phyloP scores from a whole-genome alignment of 2,329 filamentous ascomycete species.

The Berkeleyomyces basicola region DNA sequence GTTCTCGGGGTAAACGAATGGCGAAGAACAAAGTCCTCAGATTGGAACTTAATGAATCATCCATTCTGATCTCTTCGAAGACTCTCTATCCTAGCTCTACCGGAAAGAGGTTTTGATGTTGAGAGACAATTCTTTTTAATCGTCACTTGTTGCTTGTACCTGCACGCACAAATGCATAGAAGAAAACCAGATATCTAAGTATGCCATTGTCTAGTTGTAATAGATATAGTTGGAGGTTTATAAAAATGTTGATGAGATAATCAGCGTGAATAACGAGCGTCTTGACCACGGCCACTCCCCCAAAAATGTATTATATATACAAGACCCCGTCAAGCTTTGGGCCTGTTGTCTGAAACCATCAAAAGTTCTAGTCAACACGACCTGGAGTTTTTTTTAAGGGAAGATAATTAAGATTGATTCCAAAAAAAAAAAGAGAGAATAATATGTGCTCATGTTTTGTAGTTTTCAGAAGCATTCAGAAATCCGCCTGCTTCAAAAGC shows the following conservation, averaged over 20 bases:
- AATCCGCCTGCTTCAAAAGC: not conserved
- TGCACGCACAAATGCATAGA: not conserved
- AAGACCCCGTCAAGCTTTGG: not conserved
- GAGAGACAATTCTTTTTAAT: conserved; percentile 41
- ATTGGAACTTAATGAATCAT: conserved; percentile 31
- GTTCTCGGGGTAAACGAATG: conserved; percentile 86
- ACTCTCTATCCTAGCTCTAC: conserved; percentile 48
- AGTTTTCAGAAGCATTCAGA: not conserved
- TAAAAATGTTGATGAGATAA: conserved; percentile 7
- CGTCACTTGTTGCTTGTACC: not conserved
- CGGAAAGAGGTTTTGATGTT: conserved; percentile 71
- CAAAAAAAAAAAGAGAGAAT: not conserved
- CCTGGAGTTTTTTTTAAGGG: not conserved
- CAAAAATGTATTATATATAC: not conserved
- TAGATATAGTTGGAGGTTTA: not conserved
- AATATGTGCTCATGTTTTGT: not conserved
- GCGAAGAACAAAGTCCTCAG: conserved; percentile 54
- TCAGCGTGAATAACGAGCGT: not conserved
- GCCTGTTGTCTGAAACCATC: not conserved
- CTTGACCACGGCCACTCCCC: not conserved
- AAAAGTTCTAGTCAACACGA: not conserved
- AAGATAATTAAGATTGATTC: not conserved
- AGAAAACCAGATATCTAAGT: conserved; percentile 1
- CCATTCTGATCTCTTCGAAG: conserved; percentile 55
- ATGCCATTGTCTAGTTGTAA: not conserved